Evolutionary conservation across 805 yeast species (phyloP).

Genomic region (Priceomyces medius): DNA sequence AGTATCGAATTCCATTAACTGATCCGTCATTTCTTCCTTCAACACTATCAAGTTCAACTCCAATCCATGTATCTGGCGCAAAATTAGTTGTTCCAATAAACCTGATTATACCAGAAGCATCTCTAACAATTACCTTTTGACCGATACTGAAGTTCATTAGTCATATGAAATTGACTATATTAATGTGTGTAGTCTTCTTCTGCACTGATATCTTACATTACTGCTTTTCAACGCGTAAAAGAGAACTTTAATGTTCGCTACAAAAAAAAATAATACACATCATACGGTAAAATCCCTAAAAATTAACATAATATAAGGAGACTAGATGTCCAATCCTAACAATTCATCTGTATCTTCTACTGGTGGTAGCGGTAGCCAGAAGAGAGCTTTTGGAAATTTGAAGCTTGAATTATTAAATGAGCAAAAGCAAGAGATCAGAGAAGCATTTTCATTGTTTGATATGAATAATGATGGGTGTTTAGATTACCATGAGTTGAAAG

Average conservation of each 20-base stretch:
- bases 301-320: neutral
- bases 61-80: slow-evolving; percentile 58
- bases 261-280: neutral
- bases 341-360: slow-evolving; percentile 10
- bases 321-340: slow-evolving; percentile 10
- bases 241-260: neutral
- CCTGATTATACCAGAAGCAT: slow-evolving; percentile 45
- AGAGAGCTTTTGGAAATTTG: slow-evolving; percentile 39
- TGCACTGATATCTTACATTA: neutral
- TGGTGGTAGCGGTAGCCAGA: slow-evolving; percentile 11
- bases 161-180: too few relatives aligned
- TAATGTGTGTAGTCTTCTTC: too few relatives aligned
- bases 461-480: slow-evolving; percentile 87
- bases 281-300: neutral
- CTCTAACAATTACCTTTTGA: slow-evolving; percentile 34
- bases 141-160: slow-evolving; percentile 16
- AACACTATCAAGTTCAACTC: slow-evolving; percentile 42
- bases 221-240: neutral
- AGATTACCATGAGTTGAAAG: slow-evolving; percentile 91
- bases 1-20: slow-evolving; percentile 44
- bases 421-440: slow-evolving; percentile 87
- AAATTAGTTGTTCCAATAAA: slow-evolving; percentile 56
- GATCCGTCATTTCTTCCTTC: slow-evolving; percentile 52
- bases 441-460: slow-evolving; percentile 89
- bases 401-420: slow-evolving; percentile 74